phyloP scores from a whole-genome alignment of 2,329 filamentous ascomycete genomes.

The Diplodia mutila region DNA sequence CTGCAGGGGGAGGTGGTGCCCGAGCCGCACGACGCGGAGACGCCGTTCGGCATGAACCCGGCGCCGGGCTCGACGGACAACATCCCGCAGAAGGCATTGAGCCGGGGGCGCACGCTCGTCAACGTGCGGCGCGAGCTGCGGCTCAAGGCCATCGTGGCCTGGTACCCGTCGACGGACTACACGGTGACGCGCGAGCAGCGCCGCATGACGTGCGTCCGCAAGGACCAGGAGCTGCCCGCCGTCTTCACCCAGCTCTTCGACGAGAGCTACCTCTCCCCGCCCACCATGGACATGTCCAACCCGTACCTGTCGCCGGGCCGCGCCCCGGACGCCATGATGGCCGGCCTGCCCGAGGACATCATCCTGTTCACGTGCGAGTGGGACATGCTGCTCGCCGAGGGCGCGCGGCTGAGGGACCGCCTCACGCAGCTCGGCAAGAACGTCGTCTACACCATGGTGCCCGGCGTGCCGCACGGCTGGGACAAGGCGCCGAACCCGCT shows the following conservation, averaged over 20 bases:
- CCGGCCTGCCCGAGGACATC: constrained; percentile 61
- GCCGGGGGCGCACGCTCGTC: constrained; percentile 20
- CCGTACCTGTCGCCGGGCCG: constrained; percentile 64
- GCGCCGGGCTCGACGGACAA: constrained; percentile 19
- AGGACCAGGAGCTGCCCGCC: constrained; percentile 56
- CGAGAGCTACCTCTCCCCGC: constrained; percentile 54
- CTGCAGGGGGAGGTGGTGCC: constrained; percentile 53
- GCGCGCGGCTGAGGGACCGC: constrained; percentile 63
- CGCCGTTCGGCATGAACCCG: constrained; percentile 20
- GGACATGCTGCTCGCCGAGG: constrained; percentile 69
- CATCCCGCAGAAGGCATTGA: constrained; percentile 23
- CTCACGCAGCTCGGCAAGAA: constrained; percentile 59
- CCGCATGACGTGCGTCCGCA: constrained; percentile 57
- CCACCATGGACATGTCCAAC: constrained; percentile 55
- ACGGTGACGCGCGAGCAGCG: constrained; percentile 63
- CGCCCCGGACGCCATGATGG: constrained; percentile 58
- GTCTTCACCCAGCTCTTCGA: constrained; percentile 58
- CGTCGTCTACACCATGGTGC: constrained; percentile 62
- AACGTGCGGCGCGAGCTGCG: constrained; percentile 43
- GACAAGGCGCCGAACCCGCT: constrained; percentile 68
- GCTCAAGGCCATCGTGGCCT: constrained; percentile 62
- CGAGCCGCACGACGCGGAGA: constrained; percentile 33
- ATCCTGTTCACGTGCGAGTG: constrained; percentile 67
- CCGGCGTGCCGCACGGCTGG: constrained; percentile 65
- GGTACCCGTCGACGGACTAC: constrained; percentile 67